Percentiles rank a stretch among this genome's conserved stretches.
phyloP scores from a whole-genome alignment of 2,329 filamentous ascomycete genomes.

The Pseudovirgaria hyperparasitica region DNA sequence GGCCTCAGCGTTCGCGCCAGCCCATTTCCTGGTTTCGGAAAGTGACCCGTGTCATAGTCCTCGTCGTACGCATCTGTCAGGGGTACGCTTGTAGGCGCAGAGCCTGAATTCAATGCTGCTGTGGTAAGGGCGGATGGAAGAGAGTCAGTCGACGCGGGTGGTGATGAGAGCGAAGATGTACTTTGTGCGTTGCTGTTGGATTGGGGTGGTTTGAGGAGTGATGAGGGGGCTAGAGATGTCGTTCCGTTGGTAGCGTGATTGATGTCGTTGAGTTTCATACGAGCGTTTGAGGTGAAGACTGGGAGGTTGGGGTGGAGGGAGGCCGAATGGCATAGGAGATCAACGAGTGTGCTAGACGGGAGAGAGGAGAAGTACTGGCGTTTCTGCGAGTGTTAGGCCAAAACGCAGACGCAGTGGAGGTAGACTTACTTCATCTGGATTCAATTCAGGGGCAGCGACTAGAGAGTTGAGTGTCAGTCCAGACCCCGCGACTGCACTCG shows the following conservation, averaged over 20 bases:
- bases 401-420: not conserved
- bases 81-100: slow-evolving; percentile 5
- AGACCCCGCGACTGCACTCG: slow-evolving; percentile 15
- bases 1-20: slow-evolving; percentile 39
- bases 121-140: slow-evolving; percentile 10
- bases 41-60: slow-evolving; percentile 44
- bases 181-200: slow-evolving; percentile 3
- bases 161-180: slow-evolving; percentile 8
- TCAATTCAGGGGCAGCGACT: slow-evolving; percentile 24
- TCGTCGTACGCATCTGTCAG: slow-evolving; percentile 29
- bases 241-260: slow-evolving; percentile 2
- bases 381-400: slow-evolving; percentile 32
- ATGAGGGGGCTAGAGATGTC: slow-evolving; percentile 6
- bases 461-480: slow-evolving; percentile 29
- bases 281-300: slow-evolving; percentile 41
- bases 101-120: slow-evolving; percentile 4
- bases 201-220: slow-evolving; percentile 6
- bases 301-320: slow-evolving; percentile 51
- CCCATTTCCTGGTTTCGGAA: slow-evolving; percentile 50
- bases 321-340: slow-evolving; percentile 49
- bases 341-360: slow-evolving; percentile 48
- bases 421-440: slow-evolving; percentile 27
- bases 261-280: slow-evolving; percentile 12
- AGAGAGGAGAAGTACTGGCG: slow-evolving; percentile 50
- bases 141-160: slow-evolving; percentile 7